Evolutionary conservation across 768 basidiomycete species (phyloP).

Genomic region (Suillus variegatus): DNA sequence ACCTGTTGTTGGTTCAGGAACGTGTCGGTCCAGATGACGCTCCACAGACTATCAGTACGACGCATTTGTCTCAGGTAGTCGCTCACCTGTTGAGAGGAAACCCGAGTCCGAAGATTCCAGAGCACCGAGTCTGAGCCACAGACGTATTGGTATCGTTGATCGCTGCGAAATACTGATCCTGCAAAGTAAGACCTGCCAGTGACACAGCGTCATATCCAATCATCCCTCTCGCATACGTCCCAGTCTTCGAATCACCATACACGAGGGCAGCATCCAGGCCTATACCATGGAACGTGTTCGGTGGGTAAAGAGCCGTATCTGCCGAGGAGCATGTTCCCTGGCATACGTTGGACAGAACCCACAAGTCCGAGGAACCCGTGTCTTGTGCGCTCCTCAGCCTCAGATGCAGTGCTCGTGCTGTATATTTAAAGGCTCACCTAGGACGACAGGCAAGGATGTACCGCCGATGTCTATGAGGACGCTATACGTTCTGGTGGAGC

Average conservation of each 20-base stretch:
- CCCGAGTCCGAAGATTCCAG: conserved; percentile 75
- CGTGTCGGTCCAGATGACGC: conserved; percentile 47
- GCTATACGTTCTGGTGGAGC: conserved; percentile 55
- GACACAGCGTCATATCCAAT: conserved; percentile 61
- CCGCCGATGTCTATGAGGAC: conserved; percentile 60
- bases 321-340: conserved; percentile 38
- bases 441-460: conserved; percentile 52
- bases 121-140: conserved; percentile 52
- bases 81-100: conserved; percentile 71
- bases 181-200: conserved; percentile 51
- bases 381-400: conserved; percentile 41
- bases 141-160: conserved; percentile 71
- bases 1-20: conserved; percentile 25
- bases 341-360: conserved; percentile 67
- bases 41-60: conserved; percentile 21
- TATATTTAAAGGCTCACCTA: conserved; percentile 44
- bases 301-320: conserved; percentile 50
- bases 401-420: background rate
- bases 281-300: conserved; percentile 45
- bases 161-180: conserved; percentile 62
- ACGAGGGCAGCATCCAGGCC: conserved; percentile 49
- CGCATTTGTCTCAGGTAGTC: background rate
- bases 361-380: conserved; percentile 78
- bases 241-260: conserved; percentile 74
- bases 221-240: conserved; percentile 64